phyloP scores from a whole-genome alignment of 208 protist species.

The Trypanosoma scelopori region DNA sequence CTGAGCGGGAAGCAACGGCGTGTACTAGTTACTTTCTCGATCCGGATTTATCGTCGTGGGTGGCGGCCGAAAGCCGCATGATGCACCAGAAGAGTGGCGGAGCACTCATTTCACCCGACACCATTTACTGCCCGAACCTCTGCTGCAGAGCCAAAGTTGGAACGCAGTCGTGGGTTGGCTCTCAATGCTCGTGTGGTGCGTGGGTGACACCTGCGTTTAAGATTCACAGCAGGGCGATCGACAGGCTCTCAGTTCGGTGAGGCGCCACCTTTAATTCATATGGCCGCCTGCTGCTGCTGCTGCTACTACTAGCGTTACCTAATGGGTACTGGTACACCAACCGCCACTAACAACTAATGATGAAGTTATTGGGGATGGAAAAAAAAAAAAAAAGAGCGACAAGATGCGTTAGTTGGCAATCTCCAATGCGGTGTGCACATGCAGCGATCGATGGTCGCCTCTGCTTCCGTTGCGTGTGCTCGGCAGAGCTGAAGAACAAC shows the following conservation, averaged over 20 bases:
- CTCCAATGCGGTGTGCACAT: too few species aligned
- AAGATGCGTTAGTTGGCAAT: too few species aligned
- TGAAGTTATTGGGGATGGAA: too few species aligned
- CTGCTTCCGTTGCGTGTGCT: too few species aligned
- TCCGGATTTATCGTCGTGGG: conserved; percentile 69
- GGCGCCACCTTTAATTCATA: not conserved
- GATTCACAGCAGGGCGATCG: conserved; percentile 62
- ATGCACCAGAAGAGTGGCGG: conserved; percentile 34
- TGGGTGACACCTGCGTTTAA: conserved; percentile 89
- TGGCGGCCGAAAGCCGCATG: conserved; percentile 54
- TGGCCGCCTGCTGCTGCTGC: not conserved
- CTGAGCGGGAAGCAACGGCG: not conserved
- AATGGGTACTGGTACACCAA: too few species aligned
- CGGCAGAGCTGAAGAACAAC: too few species aligned
- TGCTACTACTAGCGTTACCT: too few species aligned
- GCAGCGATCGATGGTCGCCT: too few species aligned
- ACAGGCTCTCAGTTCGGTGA: conserved; percentile 33
- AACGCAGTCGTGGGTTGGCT: conserved; percentile 81
- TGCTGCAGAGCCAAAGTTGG: conserved; percentile 77
- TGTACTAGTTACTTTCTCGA: conserved; percentile 90
- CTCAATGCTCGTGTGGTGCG: conserved; percentile 81
- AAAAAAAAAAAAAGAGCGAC: too few species aligned
- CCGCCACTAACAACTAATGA: too few species aligned
- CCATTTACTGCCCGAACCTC: conserved; percentile 76
- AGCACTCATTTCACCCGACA: conserved; percentile 64